Evolutionary conservation across 2,329 filamentous ascomycete species (phyloP), one percentile per base, ranked within the genome.

Genomic region (Fusarium papillatum): DNA sequence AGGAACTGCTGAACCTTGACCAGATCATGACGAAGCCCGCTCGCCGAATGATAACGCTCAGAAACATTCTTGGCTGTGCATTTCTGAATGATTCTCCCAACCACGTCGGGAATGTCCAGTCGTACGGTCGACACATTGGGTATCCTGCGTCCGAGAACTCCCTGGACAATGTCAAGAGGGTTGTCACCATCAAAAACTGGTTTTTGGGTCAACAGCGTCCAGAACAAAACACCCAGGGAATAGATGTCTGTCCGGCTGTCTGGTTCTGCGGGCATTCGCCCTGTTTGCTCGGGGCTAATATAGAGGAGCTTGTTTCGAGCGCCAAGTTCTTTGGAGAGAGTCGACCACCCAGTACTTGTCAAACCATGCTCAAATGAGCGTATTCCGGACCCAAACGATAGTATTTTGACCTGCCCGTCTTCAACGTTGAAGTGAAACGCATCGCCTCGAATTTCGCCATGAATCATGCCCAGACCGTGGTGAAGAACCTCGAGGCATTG

Each of bases 161-260:
- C 95, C 82, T 98, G 96, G 75, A 98, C 95, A 55, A 98, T 95
- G 79, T 98, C 96, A 70, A 98, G 90, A 1, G 96, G 95, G 1
- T 92, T 93, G 16, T 92, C 89, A 13, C 95, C 96, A 41, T 93
- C 93, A 76, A 97, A 98, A 0, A 95, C 94, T 5, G 94, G 91
- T 78, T 93, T 91, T 34, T 95, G 95, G 2, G 95, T 94, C 57
- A 98, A 87, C 80, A 97, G 90, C 11, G 91, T 95, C 93, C 95
- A 98, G 82, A 98, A 96, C 2, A 98, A 84, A 46, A 98, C 93
- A 6, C 96, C 96, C 1, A 98, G 87, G 1, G 95, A 96, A 85
- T 98, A 98, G 38, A 98, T 97, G 83, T 98, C 96, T 19, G 96
- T 98, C 48, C 96, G 91, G 53, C 91, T 95, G 84, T 98, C 96